Evolutionary conservation across 139 green algal species (phyloP).

Genomic region (Diplosphaera chodatii): DNA sequence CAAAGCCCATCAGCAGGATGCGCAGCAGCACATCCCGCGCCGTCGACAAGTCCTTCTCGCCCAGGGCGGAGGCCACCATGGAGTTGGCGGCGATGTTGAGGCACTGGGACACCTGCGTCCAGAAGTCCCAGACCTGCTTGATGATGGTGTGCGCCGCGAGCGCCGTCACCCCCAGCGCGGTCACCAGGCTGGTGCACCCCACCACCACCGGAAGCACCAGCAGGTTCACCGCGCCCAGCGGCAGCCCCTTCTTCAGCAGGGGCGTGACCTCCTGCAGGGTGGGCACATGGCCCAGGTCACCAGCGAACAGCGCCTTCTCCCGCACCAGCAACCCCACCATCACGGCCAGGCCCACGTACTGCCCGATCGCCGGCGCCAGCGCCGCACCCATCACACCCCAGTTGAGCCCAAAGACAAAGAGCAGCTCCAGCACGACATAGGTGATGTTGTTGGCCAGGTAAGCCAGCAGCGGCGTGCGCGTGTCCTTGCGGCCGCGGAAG

Average conservation of each 20-base stretch:
- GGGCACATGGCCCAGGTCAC: constrained; percentile 36
- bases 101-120: constrained; percentile 56
- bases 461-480: constrained; percentile 37
- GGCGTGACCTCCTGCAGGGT: constrained; percentile 23
- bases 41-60: constrained; percentile 14
- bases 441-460: constrained; percentile 31
- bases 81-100: constrained; percentile 57
- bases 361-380: constrained; percentile 26
- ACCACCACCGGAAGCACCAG: neutral
- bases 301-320: constrained; percentile 18
- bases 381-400: constrained; percentile 42
- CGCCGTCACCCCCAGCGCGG: constrained; percentile 9
- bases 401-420: constrained; percentile 20
- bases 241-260: constrained; percentile 14
- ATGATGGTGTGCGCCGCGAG: constrained; percentile 48
- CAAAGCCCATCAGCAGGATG: constrained; percentile 19
- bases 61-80: constrained; percentile 46
- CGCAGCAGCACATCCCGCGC: constrained; percentile 31
- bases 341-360: constrained; percentile 31
- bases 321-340: constrained; percentile 15
- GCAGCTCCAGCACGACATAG: constrained; percentile 13
- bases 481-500: constrained; percentile 57
- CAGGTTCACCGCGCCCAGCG: neutral
- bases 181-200: neutral
- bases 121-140: constrained; percentile 24